A percentile compares a stretch with the other conserved stretches of the same genome.
Evolutionary conservation across 139 green algal species (phyloP).

Genomic region (Mesotaenium endlicherianum): DNA sequence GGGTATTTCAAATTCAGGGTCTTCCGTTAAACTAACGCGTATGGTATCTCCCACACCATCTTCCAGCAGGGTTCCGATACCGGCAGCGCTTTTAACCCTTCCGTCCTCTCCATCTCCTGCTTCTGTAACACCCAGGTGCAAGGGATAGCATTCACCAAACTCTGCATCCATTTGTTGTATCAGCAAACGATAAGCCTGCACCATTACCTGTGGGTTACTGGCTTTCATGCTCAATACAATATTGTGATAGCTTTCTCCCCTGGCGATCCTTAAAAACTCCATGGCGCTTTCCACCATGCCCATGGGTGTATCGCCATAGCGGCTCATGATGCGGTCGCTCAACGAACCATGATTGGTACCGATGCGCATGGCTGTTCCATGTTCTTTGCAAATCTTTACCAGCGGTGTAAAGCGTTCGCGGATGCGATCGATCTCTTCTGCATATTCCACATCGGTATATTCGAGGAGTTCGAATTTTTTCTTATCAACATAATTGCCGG

Average conservation of each 20-base stretch:
- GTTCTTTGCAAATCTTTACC: slow-evolving; percentile 94
- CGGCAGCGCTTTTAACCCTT: slow-evolving; percentile 96
- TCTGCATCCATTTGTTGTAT: slow-evolving; percentile 81
- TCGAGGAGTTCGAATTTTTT: too few species aligned
- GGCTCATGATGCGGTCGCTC: slow-evolving; percentile 90
- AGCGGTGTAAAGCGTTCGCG: slow-evolving; percentile 91
- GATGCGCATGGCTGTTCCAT: slow-evolving; percentile 88
- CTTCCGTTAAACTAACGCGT: slow-evolving; percentile 88
- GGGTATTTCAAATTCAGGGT: slow-evolving; percentile 95
- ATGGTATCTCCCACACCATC: slow-evolving; percentile 98
- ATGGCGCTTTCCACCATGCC: slow-evolving; percentile 43
- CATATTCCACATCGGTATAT: too few species aligned
- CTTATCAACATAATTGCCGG: slow-evolving; percentile 90
- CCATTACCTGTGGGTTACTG: slow-evolving; percentile 95
- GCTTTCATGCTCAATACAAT: slow-evolving; percentile 99
- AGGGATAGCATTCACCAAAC: slow-evolving; percentile 84
- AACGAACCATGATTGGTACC: slow-evolving; percentile 97
- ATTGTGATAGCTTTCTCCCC: slow-evolving; percentile 98
- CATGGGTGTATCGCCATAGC: slow-evolving; percentile 86
- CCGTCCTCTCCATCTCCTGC: slow-evolving; percentile 96
- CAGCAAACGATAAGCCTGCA: slow-evolving; percentile 89
- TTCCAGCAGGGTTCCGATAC: slow-evolving; percentile 91
- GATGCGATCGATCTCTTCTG: slow-evolving; percentile 12
- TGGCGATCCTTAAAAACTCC: slow-evolving; percentile 78
- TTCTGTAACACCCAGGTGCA: slow-evolving; percentile 96